Evolutionary conservation across 495 filamentous ascomycete genomes (phyloP).

Genomic region (Aspergillus egyptiacus): DNA sequence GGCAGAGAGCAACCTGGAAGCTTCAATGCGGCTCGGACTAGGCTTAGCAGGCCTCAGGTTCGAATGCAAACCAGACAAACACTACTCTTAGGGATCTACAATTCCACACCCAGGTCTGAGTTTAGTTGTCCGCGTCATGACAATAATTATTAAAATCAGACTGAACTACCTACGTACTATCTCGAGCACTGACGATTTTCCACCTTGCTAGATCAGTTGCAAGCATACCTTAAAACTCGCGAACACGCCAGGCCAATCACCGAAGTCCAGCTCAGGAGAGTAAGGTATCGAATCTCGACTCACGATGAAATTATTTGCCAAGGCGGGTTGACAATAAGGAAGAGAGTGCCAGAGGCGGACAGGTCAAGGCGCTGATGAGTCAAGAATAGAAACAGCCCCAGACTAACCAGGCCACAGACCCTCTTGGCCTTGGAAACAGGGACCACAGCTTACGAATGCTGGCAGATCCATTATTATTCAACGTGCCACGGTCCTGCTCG

Average conservation of each 20-base stretch:
- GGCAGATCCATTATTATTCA: conserved; percentile 7
- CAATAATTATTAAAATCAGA: no score
- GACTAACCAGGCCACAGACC: conserved; percentile 8
- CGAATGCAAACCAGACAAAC: conserved; percentile 9
- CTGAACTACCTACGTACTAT: no score
- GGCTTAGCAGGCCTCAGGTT: background rate
- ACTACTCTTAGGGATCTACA: no score
- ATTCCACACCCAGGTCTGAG: no score
- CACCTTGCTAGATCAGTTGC: no score
- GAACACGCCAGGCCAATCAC: no score
- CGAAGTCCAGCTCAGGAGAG: background rate
- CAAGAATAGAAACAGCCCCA: conserved; percentile 18
- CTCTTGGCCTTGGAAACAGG: conserved; percentile 11
- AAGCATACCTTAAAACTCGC: no score
- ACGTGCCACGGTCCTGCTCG: background rate
- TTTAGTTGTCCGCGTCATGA: no score
- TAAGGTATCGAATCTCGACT: background rate
- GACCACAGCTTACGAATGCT: conserved; percentile 22
- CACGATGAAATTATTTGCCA: background rate
- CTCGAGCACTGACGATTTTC: no score
- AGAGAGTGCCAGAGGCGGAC: no score
- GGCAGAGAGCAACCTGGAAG: no score
- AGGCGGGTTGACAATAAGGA: background rate
- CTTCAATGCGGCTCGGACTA: no score
- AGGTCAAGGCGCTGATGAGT: background rate